Evolutionary conservation across 2,329 filamentous ascomycete genomes (phyloP).

Genomic region (Graphilbum fragrans): DNA sequence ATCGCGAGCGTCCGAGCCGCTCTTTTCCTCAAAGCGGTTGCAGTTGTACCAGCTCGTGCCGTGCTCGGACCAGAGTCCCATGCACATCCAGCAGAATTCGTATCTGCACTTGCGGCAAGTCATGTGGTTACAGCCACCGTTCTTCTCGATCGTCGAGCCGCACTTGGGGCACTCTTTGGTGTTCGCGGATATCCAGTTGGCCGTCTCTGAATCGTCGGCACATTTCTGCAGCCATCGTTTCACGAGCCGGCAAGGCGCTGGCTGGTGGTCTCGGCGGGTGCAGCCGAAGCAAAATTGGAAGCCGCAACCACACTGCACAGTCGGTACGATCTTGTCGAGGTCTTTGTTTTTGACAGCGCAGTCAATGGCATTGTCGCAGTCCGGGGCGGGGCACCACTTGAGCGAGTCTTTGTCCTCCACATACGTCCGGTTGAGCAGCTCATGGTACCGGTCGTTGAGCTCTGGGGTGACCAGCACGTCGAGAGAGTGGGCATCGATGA

Average conservation of each 20-base stretch:
- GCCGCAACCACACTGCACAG: conserved; percentile 74
- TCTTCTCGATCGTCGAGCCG: conserved; percentile 96
- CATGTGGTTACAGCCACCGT: conserved; percentile 97
- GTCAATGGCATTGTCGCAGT: conserved; percentile 87
- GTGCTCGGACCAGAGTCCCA: conserved; percentile 97
- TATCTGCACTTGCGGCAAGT: conserved; percentile 92
- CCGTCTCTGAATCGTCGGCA: conserved; percentile 94
- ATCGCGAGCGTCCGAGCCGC: conserved; percentile 77
- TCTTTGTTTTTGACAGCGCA: conserved; percentile 83
- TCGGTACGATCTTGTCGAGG: conserved; percentile 73
- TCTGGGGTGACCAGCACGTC: conserved; percentile 57
- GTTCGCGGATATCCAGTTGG: conserved; percentile 98
- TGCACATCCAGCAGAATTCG: conserved; percentile 99
- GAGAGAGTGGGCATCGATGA: conserved; percentile 82
- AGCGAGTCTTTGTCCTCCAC: conserved; percentile 93
- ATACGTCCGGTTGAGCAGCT: conserved; percentile 83
- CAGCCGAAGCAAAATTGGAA: conserved; percentile 95
- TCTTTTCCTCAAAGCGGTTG: conserved; percentile 95
- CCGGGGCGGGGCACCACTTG: conserved; percentile 97
- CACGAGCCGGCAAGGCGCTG: conserved; percentile 79
- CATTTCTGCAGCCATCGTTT: conserved; percentile 98
- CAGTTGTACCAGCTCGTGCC: conserved; percentile 99
- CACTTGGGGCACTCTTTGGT: conserved; percentile 97
- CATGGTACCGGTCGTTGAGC: conserved; percentile 56
- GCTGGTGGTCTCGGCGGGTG: conserved; percentile 79